These are phyloP conservation scores for Mortierella sp. DNA, from an alignment of 371 early-diverging fungal genomes.

Conservation along the genomic window DNA sequence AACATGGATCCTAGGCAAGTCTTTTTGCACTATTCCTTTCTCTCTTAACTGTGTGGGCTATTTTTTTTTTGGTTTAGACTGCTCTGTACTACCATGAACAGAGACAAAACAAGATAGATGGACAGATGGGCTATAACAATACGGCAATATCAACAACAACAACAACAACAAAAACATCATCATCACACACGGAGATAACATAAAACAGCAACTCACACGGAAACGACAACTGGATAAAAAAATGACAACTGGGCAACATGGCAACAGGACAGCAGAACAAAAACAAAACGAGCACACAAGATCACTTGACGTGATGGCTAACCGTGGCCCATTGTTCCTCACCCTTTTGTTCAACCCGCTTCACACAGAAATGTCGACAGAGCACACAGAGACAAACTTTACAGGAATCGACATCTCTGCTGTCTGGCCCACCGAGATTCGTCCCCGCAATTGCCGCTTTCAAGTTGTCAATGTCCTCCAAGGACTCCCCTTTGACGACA, in stretches of 20 bases:
- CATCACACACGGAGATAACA: not conserved
- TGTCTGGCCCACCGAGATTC: slow-evolving; percentile 65
- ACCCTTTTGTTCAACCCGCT: not conserved
- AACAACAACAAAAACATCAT: not conserved
- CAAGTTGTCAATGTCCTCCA: slow-evolving; percentile 63
- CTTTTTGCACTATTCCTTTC: not conserved
- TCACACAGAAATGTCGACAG: slow-evolving; percentile 68
- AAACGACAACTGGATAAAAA: not conserved
- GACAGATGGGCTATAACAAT: slow-evolving; percentile 3
- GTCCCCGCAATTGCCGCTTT: slow-evolving; percentile 57
- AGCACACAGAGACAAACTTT: slow-evolving; percentile 67
- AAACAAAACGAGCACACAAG: not conserved
- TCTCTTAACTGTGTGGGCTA: not conserved
- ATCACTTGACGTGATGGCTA: slow-evolving; percentile 4
- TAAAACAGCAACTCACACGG: not conserved
- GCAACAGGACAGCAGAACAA: not conserved
- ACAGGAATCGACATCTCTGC: slow-evolving; percentile 70
- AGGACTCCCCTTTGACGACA: slow-evolving; percentile 69
- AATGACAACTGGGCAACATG: not conserved
- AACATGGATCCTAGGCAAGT: slow-evolving; percentile 67
- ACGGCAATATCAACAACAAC: not conserved
- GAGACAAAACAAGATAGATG: not conserved
- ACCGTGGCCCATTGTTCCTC: not conserved
- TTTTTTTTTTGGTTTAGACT: not conserved
- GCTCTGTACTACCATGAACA: slow-evolving; percentile 9